Conservation (phyloP, 768 basidiomycete species). For the Omphalotus guepiniiformis region DNA sequence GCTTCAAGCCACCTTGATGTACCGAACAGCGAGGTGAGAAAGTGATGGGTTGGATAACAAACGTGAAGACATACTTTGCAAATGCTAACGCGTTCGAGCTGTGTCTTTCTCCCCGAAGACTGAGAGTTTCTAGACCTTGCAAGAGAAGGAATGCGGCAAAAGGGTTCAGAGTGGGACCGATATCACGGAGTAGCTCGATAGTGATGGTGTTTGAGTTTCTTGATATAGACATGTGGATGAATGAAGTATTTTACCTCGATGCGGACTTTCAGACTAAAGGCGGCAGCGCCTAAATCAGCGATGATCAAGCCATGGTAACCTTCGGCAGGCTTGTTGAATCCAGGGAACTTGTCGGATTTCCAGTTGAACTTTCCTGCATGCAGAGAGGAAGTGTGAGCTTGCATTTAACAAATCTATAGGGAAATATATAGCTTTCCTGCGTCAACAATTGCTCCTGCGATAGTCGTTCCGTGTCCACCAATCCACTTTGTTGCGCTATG, state of each 20-base stretch:
- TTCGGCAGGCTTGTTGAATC: constrained; percentile 50
- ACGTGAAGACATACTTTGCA: constrained; percentile 34
- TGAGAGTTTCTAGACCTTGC: constrained; percentile 60
- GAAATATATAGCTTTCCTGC: constrained; percentile 32
- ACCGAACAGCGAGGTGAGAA: background rate
- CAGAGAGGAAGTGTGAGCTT: constrained; percentile 1
- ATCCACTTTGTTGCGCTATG: constrained; percentile 68
- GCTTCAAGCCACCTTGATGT: constrained; percentile 26
- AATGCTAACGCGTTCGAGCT: constrained; percentile 51
- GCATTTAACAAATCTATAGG: background rate
- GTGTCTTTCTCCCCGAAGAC: constrained; percentile 55
- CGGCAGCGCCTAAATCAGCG: constrained; percentile 46
- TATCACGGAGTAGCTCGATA: constrained; percentile 42
- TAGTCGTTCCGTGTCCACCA: constrained; percentile 57
- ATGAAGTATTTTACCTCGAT: constrained; percentile 19
- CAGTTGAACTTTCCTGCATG: constrained; percentile 52
- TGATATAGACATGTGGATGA: background rate
- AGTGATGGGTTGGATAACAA: background rate
- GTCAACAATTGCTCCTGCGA: constrained; percentile 59
- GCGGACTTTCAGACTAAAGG: constrained; percentile 50
- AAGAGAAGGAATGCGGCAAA: constrained; percentile 54
- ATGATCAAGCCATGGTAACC: constrained; percentile 54
- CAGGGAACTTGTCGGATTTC: constrained; percentile 48
- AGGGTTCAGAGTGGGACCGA: constrained; percentile 48
- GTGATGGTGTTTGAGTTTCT: background rate